Conservation (phyloP, 2,329 filamentous ascomycete species). For the Pseudogymnoascus sp. region DNA sequence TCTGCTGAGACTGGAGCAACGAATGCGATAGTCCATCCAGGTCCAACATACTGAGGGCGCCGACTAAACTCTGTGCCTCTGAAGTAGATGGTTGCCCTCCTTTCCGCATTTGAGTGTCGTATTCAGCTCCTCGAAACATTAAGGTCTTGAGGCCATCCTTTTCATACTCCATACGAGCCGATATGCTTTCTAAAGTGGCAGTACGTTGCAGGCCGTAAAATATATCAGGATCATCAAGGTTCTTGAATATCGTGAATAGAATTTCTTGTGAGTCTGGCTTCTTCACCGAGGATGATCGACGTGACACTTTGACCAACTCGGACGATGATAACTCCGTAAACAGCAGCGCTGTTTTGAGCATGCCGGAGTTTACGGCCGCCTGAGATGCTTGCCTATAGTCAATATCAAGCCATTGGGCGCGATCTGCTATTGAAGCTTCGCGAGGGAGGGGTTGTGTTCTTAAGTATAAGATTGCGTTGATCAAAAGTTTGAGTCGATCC, state of each 20-base stretch:
- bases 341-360: slow-evolving; percentile 79
- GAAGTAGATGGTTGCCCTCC: slow-evolving; percentile 44
- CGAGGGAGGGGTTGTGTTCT: slow-evolving; percentile 67
- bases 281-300: slow-evolving; percentile 55
- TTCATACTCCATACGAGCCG: slow-evolving; percentile 82
- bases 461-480: slow-evolving; percentile 81
- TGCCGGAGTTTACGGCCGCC: slow-evolving; percentile 68
- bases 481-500: slow-evolving; percentile 61
- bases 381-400: slow-evolving; percentile 62
- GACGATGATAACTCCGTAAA: slow-evolving; percentile 68
- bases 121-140: slow-evolving; percentile 82
- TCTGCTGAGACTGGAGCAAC: slow-evolving; percentile 61
- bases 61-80: slow-evolving; percentile 64
- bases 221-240: slow-evolving; percentile 89
- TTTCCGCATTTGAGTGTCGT: slow-evolving; percentile 72
- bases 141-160: slow-evolving; percentile 78
- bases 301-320: slow-evolving; percentile 47
- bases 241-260: slow-evolving; percentile 76
- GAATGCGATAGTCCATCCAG: slow-evolving; percentile 79
- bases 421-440: slow-evolving; percentile 71
- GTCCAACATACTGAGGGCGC: slow-evolving; percentile 71
- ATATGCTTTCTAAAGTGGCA: slow-evolving; percentile 66
- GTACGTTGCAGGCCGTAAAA: slow-evolving; percentile 86
- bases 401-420: slow-evolving; percentile 77
- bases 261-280: slow-evolving; percentile 53